Base-by-base conservation (phyloP, 2,329 filamentous ascomycete species). In the Phaeosphaeriaceae sp. region DNA sequence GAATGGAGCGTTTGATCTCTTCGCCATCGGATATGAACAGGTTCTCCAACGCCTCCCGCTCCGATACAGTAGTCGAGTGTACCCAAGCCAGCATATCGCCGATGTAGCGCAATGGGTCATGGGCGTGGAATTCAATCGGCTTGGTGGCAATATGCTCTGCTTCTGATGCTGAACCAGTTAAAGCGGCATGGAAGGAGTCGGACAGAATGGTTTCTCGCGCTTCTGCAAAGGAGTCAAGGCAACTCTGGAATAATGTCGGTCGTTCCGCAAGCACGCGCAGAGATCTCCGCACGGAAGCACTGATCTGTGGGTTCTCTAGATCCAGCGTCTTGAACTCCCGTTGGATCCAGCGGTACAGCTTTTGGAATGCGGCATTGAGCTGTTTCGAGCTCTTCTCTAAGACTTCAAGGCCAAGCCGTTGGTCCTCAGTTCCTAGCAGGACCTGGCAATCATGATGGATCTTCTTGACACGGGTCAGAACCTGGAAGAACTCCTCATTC, bases 81-180 rank as follows among this genome's bases (percentile, higher is more conserved):
- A 91, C 88, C 95, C 95, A 99, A 5, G 95, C 95, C 15, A 99
- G 85, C 93, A 99, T 99, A 73, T 99, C 95, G 53, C 95, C 93
- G 2, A 96, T 88, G 75, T 98, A 98, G 20, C 95, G 88, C 24
- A 98, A 80, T 1, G 92, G 89, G 71, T 99, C 95, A 74, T 98
- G 94, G 0, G 95, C 94, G 11, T 89, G 90, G 68, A 98, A 87
- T 73, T 99, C 94, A 63, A 99, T 99, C 0, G 95, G 94, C 73
- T 98, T 97, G 2, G 85, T 75, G 19, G 71, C 68, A 42, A 76
- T 85, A 22, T 81, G 80, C 61, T 91, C 86, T 46, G 85, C 83
- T 24, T 83, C 82, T 0, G 87, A 85, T 11, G 83, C 84, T 6
- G 86, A 80, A 40, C 94, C 94, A 0, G 93, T 97, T 51, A 99